These are phyloP conservation scores for Gymnopus androsaceus DNA, from an alignment of 1,284 basidiomycete species.

Conservation along the genomic window DNA sequence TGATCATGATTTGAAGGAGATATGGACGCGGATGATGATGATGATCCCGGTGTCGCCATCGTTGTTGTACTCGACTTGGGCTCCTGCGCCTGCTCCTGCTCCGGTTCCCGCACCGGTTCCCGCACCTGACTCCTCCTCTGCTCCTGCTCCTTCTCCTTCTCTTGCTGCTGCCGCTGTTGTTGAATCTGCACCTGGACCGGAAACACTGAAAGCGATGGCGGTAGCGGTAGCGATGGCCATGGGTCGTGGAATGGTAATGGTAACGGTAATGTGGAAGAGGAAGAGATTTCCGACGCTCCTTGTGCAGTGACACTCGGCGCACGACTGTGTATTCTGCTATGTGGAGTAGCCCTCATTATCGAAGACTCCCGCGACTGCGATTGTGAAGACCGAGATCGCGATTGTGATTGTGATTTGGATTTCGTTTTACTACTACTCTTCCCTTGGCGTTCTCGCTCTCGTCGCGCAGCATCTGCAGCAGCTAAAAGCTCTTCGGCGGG, in stretches of 20 bases:
- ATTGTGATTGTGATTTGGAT: not conserved
- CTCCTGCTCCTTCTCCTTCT: not conserved
- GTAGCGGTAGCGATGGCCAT: constrained; percentile 2
- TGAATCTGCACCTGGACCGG: constrained; percentile 11
- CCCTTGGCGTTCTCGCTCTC: not conserved
- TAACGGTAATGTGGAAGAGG: constrained; percentile 28
- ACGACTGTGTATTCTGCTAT: constrained; percentile 27
- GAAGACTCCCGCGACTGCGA: constrained; percentile 23
- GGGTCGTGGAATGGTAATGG: not conserved
- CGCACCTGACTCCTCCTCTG: no score
- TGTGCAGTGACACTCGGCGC: constrained; percentile 31
- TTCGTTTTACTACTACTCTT: not conserved
- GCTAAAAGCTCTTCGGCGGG: constrained; percentile 9
- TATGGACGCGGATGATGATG: no score
- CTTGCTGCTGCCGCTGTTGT: not conserved
- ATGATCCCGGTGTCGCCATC: no score
- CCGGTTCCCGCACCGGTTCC: no score
- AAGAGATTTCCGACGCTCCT: constrained; percentile 28
- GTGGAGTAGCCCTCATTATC: not conserved
- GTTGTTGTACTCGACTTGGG: no score
- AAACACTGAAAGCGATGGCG: constrained; percentile 2
- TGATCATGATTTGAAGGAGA: not conserved
- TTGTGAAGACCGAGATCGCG: constrained; percentile 1
- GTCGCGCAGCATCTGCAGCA: constrained; percentile 8
- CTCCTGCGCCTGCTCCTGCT: no score